A percentile compares a stretch with the other conserved stretches of the same genome.
Evolutionary conservation across 371 early-diverging fungal genomes (phyloP).

Genomic region (Mortierella sp.): DNA sequence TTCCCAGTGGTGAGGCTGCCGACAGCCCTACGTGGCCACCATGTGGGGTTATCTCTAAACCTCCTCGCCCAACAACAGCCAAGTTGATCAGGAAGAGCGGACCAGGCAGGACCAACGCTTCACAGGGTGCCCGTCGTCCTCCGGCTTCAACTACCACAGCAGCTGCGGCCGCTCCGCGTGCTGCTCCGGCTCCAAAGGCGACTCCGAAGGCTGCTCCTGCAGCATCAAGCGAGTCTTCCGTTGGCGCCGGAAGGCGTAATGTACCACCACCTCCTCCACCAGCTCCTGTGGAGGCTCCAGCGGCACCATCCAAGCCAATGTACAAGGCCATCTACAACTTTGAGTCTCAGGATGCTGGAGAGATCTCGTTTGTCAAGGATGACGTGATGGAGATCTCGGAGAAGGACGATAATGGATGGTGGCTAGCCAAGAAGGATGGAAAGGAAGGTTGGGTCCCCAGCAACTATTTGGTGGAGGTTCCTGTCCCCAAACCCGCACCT

Average conservation of each 20-base stretch:
- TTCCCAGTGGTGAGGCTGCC: slow-evolving; percentile 77
- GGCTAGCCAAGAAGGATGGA: slow-evolving; percentile 80
- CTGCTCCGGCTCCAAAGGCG: slow-evolving; percentile 17
- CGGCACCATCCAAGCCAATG: slow-evolving; percentile 62
- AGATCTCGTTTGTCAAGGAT: slow-evolving; percentile 75
- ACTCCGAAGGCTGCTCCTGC: slow-evolving; percentile 2
- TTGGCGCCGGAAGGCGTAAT: slow-evolving; percentile 27
- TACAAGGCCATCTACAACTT: slow-evolving; percentile 85
- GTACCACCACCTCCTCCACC: slow-evolving; percentile 68
- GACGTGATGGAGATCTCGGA: slow-evolving; percentile 80
- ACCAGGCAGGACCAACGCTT: slow-evolving; percentile 15
- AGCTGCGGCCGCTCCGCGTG: slow-evolving; percentile 23
- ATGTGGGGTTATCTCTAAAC: slow-evolving; percentile 61
- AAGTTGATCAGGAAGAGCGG: slow-evolving; percentile 51
- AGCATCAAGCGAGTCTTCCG: slow-evolving; percentile 38
- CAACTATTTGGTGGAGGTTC: slow-evolving; percentile 78
- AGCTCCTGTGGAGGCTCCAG: slow-evolving; percentile 56
- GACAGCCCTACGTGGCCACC: slow-evolving; percentile 72
- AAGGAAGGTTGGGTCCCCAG: slow-evolving; percentile 88
- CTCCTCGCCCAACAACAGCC: slow-evolving; percentile 54
- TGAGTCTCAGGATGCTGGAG: slow-evolving; percentile 69
- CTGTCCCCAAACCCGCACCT: slow-evolving; percentile 61
- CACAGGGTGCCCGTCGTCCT: slow-evolving; percentile 34
- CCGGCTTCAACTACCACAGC: slow-evolving; percentile 23
- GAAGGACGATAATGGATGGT: slow-evolving; percentile 89